Conservation (phyloP, 306 rosid genomes). For the Ziziphus jujuba region DNA sequence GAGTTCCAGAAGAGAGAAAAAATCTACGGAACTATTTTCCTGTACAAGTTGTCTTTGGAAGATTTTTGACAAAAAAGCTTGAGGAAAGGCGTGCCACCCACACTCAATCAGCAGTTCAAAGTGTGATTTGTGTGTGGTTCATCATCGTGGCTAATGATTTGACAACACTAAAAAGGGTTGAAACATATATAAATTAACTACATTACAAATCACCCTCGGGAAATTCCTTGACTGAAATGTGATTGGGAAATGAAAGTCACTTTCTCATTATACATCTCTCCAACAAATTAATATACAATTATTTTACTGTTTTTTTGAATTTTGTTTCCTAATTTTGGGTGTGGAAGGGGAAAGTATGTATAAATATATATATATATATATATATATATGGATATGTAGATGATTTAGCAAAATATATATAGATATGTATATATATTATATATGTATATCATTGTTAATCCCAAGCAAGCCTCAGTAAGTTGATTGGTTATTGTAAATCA, state of each 20-base stretch:
- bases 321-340: constrained; percentile 14
- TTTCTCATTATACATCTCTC: no score
- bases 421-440: no score
- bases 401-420: no score
- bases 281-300: no score
- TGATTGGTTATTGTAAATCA: not conserved
- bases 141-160: constrained; percentile 43
- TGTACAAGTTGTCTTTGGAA: not conserved
- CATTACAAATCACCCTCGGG: constrained; percentile 1
- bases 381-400: no score
- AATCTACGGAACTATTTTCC: no score
- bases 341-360: no score
- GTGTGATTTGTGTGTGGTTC: not conserved
- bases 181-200: constrained; percentile 14
- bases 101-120: not conserved
- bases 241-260: constrained; percentile 45
- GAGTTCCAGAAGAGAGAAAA: no score
- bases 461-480: constrained; percentile 5
- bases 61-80: not conserved
- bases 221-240: constrained; percentile 44
- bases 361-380: no score
- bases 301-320: no score
- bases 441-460: no score
- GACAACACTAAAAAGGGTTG: constrained; percentile 57
- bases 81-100: not conserved